Percentiles rank a stretch among this genome's conserved stretches.
These are phyloP conservation scores for Pyricularia grisea DNA, from an alignment of 2,329 filamentous ascomycete genomes.

Conservation along the genomic window DNA sequence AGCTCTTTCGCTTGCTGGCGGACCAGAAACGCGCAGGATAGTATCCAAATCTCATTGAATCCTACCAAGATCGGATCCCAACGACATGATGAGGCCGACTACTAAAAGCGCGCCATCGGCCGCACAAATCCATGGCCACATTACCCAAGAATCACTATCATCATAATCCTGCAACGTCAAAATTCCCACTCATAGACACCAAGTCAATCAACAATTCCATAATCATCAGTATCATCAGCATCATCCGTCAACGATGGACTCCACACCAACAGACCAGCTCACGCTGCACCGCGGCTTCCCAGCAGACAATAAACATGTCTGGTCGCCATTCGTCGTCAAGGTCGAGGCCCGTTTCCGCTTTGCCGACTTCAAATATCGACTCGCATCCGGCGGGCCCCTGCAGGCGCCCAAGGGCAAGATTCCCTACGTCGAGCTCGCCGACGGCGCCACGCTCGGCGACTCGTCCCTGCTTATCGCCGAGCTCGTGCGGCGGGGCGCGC, in stretches of 20 bases:
- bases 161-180: background rate
- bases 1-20: background rate
- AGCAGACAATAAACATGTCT: conserved; percentile 31
- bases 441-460: conserved; percentile 30
- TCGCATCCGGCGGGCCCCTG: conserved; percentile 31
- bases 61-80: background rate
- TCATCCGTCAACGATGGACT: background rate
- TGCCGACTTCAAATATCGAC: conserved; percentile 33
- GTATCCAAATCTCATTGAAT: background rate
- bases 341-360: conserved; percentile 53
- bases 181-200: background rate
- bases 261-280: conserved; percentile 9
- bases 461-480: conserved; percentile 42
- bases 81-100: background rate
- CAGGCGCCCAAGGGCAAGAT: conserved; percentile 48
- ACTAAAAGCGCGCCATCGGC: background rate
- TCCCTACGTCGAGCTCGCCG: conserved; percentile 39
- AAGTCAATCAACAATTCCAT: background rate
- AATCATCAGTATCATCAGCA: background rate
- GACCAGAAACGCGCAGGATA: background rate
- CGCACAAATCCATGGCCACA: background rate
- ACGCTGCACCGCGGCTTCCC: conserved; percentile 42
- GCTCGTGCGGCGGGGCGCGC: conserved; percentile 28
- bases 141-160: background rate
- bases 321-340: conserved; percentile 55